These are phyloP conservation scores for Cyberlindnera suaveolens DNA, from an alignment of 805 yeast genomes.

Conservation along the genomic window DNA sequence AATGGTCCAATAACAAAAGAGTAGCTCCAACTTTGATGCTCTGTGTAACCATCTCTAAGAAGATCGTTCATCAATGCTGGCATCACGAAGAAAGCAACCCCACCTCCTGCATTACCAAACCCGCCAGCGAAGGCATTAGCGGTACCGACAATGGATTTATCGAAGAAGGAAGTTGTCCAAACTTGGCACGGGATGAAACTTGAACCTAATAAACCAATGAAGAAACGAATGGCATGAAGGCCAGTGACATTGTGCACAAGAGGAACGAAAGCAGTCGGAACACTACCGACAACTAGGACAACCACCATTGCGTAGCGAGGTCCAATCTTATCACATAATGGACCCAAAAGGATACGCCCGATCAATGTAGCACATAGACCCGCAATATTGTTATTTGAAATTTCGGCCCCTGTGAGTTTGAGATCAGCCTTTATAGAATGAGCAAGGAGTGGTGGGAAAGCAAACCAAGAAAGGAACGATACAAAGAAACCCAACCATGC, in stretches of 20 bases:
- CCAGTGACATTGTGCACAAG: slow-evolving; percentile 20
- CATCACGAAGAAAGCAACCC: slow-evolving; percentile 29
- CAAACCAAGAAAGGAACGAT: slow-evolving; percentile 28
- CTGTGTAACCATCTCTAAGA: slow-evolving; percentile 14
- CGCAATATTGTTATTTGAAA: slow-evolving; percentile 26
- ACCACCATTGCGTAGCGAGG: slow-evolving; percentile 25
- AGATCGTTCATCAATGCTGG: slow-evolving; percentile 23
- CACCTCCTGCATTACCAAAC: slow-evolving; percentile 29
- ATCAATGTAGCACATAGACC: slow-evolving; percentile 26
- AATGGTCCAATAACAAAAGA: slow-evolving; percentile 28
- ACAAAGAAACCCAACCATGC: slow-evolving; percentile 29
- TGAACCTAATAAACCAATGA: slow-evolving; percentile 35
- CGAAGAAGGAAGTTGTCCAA: slow-evolving; percentile 26
- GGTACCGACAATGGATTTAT: slow-evolving; percentile 25
- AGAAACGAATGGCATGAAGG: slow-evolving; percentile 29
- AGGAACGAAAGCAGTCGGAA: slow-evolving; percentile 26
- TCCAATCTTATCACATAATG: slow-evolving; percentile 25
- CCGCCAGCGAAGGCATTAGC: slow-evolving; percentile 29
- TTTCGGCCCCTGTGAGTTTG: slow-evolving; percentile 18
- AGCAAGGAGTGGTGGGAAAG: slow-evolving; percentile 27
- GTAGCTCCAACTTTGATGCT: slow-evolving; percentile 24
- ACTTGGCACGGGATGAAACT: slow-evolving; percentile 27
- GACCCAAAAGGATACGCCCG: slow-evolving; percentile 25
- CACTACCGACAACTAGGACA: slow-evolving; percentile 22
- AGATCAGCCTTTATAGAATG: slow-evolving; percentile 22